Evolutionary conservation across 768 basidiomycete species (phyloP), one percentile per base, ranked within the genome.

Genomic region (Rhizopogon vulgaris): DNA sequence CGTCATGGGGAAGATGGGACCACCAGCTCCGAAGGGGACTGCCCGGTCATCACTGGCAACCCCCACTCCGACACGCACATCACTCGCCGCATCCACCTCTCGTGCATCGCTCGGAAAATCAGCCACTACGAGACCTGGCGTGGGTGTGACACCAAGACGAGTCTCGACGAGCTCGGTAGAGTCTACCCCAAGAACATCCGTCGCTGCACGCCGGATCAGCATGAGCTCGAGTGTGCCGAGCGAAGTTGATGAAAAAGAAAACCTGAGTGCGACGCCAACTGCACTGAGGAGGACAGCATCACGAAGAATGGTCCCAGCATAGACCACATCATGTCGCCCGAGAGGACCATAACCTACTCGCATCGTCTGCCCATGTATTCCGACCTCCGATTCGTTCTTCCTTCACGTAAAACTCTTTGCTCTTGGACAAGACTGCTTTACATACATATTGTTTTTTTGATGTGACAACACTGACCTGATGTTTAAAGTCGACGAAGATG

Each of bases 171-270:
- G 71, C 1, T 62, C 64, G 4, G 60, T 63, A 30, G 66, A 73
- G 41, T 63, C 68, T 24, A 72, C 68, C 36, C 49, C 64, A 24
- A 74, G 70, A 52, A 49, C 61, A 8, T 67, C 72, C 47, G 51
- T 64, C 37, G 37, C 63, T 15, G 69, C 69, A 51, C 65, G 67
- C 46, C 61, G 66, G 40, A 60, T 71, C 17, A 70, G 59, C 47
- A 60, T 65, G 10, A 74, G 70, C 9, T 62, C 60, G 51, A 69
- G 71, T 9, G 61, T 67, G 40, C 65, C 73, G 14, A 77, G 73
- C 54, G 77, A 78, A 63, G 59, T 67, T 32, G 75, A 78, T 49
- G 82, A 84, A 61, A 85, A 84, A 68, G 82, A 84, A 68, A 85
- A 85, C 56, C 62, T 78, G 50, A 70, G 71, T 45, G 59, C 61